phyloP scores from a whole-genome alignment of 1,284 basidiomycete genomes.

The Pseudozyma hubeiensis region DNA sequence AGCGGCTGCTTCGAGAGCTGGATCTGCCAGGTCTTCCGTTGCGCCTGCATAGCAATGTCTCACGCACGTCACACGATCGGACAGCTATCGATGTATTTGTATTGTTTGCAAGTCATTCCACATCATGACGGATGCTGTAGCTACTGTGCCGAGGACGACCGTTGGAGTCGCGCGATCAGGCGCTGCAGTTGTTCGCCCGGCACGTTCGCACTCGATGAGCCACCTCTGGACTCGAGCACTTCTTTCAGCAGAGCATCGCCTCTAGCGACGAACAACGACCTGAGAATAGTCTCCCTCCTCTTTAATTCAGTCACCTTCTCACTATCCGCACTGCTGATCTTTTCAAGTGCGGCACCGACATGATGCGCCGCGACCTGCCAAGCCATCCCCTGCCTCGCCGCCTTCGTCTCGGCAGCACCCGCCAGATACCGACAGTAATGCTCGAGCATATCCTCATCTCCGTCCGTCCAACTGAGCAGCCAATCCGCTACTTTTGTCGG shows the following conservation, averaged over 20 bases:
- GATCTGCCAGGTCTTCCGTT: conserved; percentile 33
- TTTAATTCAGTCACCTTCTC: background rate
- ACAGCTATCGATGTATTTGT: background rate
- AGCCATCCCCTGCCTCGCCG: conserved; percentile 72
- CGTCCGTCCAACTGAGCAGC: conserved; percentile 80
- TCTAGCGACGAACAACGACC: conserved; percentile 16
- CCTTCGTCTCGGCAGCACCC: conserved; percentile 63
- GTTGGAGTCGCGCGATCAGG: conserved; percentile 8
- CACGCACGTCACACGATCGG: background rate
- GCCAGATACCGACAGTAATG: conserved; percentile 70
- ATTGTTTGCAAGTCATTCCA: conserved; percentile 22
- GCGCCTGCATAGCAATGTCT: conserved; percentile 19
- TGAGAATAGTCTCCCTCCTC: conserved; percentile 20
- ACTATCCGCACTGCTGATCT: background rate
- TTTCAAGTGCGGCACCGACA: conserved; percentile 67
- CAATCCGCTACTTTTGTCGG: conserved; percentile 67
- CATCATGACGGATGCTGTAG: background rate
- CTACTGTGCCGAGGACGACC: background rate
- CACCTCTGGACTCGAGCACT: conserved; percentile 3
- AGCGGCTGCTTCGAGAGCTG: conserved; percentile 25
- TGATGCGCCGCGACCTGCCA: conserved; percentile 82
- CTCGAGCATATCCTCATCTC: conserved; percentile 76
- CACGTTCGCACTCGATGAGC: background rate
- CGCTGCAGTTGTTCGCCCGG: conserved; percentile 5
- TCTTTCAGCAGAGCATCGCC: conserved; percentile 21